Base-by-base conservation (phyloP, 108 stramenopile genomes). In the Asterionellopsis glacialis region DNA sequence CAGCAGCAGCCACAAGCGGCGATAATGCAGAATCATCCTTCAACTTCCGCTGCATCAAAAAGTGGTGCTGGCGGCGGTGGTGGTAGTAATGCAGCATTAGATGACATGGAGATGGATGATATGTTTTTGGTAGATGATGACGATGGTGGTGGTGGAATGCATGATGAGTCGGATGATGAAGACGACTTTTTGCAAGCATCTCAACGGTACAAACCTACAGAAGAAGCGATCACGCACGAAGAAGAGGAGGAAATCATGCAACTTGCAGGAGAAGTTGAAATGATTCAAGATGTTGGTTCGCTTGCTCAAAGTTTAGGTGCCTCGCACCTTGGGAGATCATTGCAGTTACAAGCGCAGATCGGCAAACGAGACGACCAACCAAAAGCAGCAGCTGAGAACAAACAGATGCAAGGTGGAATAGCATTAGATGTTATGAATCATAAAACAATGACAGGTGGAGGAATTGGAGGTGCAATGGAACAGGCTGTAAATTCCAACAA, bases 281-380 rank as follows among this genome's bases (percentile, higher is more conserved):
- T 94, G 87, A 66, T 94, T n/a, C 89, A 94, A 52, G 89, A 89
- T 72, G 79, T 94, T 47, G 93, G 93, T 0, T 82, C 81, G 12
- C 58, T 89, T 42, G 87, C 85, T 5, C 88, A 90, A 57, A 87
- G 83, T 57, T 24, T 94, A 42, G 93, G 88, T 11, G 93, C 88
- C 0, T 84, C 82, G 47, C 89, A 90, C 66, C 55, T 94, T 18
- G 89, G 93, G 45, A 55, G 89, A 64, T 84, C 81, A 16, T 57
- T 90, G 45, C 73, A 84, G 48, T 43, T 86, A 25, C 87, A 94
- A 54, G 83, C 81, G 47, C 42, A 65, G 33, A 24, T 24, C 22
- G 45, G 18, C 2, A 24, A 49, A 22, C 21, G 16, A 16, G 11
- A 19, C 18, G 16, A n/a, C 51, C 26, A 18, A n/a, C 54, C 41